A percentile compares a stretch with the other conserved stretches of the same genome.
phyloP scores from a whole-genome alignment of 192 early-diverging fungal genomes.

The Allomyces macrogynus region DNA sequence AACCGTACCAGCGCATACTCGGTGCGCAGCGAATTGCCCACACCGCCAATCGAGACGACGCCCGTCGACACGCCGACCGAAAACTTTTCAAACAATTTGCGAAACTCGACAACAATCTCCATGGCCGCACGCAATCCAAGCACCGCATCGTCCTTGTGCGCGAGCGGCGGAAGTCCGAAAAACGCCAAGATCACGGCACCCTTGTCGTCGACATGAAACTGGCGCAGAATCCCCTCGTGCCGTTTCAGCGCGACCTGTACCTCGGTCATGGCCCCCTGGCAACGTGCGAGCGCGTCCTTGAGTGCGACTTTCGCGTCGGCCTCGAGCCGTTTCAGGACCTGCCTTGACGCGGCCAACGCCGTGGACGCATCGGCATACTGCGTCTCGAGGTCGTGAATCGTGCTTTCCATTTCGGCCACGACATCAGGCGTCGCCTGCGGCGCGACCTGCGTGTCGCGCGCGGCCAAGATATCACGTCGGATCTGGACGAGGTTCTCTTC shows the following conservation, averaged over 20 bases:
- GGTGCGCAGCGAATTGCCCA: constrained; percentile 22
- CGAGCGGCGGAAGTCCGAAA: constrained; percentile 28
- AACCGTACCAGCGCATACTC: constrained; percentile 30
- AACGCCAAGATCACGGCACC: constrained; percentile 25
- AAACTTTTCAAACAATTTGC: constrained; percentile 24
- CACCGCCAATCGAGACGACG: constrained; percentile 27
- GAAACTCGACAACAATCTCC: constrained; percentile 17
- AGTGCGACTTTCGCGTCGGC: neutral
- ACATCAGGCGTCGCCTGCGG: neutral
- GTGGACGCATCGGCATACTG: neutral
- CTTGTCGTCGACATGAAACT: constrained; percentile 35
- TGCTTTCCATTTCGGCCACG: neutral
- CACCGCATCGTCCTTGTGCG: constrained; percentile 29
- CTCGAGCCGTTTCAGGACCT: neutral
- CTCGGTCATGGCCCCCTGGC: constrained; percentile 20
- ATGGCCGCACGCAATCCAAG: constrained; percentile 21
- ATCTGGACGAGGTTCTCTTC: neutral
- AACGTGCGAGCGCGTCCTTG: neutral
- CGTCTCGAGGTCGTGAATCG: neutral
- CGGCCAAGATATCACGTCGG: neutral
- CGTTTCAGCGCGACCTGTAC: constrained; percentile 17
- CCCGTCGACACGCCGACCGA: constrained; percentile 33
- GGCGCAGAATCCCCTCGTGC: constrained; percentile 23
- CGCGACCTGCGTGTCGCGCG: neutral
- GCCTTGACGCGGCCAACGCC: neutral